A percentile compares a stretch with the other conserved stretches of the same genome.
These are phyloP conservation scores for Mortierella polycephala DNA, from an alignment of 371 early-diverging fungal genomes.

Conservation along the genomic window DNA sequence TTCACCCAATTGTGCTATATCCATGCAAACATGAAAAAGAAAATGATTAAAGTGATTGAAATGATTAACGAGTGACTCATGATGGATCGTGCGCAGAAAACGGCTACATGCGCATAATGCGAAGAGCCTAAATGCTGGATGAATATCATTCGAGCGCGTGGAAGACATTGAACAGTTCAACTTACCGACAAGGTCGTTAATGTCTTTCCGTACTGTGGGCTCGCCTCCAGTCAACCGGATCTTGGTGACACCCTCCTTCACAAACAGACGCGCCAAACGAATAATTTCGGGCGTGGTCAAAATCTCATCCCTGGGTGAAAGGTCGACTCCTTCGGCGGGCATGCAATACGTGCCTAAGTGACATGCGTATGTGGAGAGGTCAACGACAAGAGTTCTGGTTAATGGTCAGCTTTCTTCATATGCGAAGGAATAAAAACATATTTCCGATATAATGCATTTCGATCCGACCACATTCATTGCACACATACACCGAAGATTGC, in stretches of 20 bases:
- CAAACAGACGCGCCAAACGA: conserved; percentile 83
- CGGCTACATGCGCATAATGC: too few relatives aligned
- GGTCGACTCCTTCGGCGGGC: conserved; percentile 90
- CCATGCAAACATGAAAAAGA: background rate
- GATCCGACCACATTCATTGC: background rate
- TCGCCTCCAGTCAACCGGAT: conserved; percentile 97
- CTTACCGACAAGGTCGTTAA: conserved; percentile 82
- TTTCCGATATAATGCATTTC: background rate
- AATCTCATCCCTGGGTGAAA: conserved; percentile 77
- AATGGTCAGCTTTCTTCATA: conserved; percentile 1
- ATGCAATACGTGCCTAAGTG: conserved; percentile 91
- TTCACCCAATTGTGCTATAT: conserved; percentile 70
- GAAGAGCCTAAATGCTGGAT: background rate
- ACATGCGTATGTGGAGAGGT: background rate
- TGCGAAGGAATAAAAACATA: background rate
- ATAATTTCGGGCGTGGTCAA: conserved; percentile 86
- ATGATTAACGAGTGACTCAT: conserved; percentile 8
- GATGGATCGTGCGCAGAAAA: background rate
- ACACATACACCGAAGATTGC: conserved; percentile 89
- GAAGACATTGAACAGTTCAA: background rate
- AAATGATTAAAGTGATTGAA: too few relatives aligned
- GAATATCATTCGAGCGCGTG: background rate
- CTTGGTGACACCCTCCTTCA: conserved; percentile 88
- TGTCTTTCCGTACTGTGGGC: conserved; percentile 93
- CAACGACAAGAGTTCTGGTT: background rate